Conservation (phyloP, 176 grass and related monocot species). For the Cenchrus americanus region DNA sequence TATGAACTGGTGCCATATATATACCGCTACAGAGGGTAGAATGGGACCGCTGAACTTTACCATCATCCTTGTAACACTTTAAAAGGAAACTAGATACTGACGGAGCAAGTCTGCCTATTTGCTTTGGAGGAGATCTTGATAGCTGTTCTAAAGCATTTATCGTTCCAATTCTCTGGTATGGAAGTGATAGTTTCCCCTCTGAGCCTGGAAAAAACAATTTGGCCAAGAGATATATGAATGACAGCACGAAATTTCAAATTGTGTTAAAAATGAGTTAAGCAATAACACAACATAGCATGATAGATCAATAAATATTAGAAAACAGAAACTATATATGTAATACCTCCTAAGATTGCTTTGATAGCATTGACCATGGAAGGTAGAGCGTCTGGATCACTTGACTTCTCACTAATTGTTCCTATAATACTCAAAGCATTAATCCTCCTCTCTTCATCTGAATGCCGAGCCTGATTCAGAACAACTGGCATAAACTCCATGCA, state of each 20-base stretch:
- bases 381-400: constrained; percentile 89
- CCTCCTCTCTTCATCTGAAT: constrained; percentile 88
- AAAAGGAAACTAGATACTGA: constrained; percentile 78
- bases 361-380: constrained; percentile 79
- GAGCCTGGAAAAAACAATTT: constrained; percentile 70
- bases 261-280: constrained; percentile 10
- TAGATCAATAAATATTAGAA: constrained; percentile 38
- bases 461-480: constrained; percentile 77
- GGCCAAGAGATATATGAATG: constrained; percentile 32
- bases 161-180: constrained; percentile 88
- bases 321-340: constrained; percentile 18
- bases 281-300: constrained; percentile 32
- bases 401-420: constrained; percentile 78
- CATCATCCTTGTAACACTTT: constrained; percentile 85
- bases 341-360: constrained; percentile 92
- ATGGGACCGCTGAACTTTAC: constrained; percentile 55
- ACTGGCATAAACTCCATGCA: constrained; percentile 75
- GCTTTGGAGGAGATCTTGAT: constrained; percentile 75
- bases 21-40: constrained; percentile 32
- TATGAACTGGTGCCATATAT: constrained; percentile 15
- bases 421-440: constrained; percentile 76
- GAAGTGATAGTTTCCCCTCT: constrained; percentile 89
- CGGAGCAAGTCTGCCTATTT: constrained; percentile 72
- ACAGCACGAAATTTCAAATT: constrained; percentile 25
- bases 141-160: constrained; percentile 79